Evolutionary conservation across 306 rosid genomes (phyloP).

Genomic region (Cicer judaicum): DNA sequence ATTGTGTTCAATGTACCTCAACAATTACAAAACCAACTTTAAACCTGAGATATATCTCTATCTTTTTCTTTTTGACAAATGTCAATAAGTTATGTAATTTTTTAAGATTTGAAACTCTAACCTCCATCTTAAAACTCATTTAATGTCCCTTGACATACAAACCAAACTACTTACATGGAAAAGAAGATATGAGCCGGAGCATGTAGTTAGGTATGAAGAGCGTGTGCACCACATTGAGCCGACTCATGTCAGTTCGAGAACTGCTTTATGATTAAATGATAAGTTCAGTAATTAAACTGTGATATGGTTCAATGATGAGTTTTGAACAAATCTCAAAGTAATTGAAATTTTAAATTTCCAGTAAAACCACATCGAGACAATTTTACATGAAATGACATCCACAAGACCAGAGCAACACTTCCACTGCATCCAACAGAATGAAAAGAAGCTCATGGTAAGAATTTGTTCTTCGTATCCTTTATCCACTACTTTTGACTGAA

Average conservation of each 20-base stretch:
- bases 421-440: conserved; percentile 15
- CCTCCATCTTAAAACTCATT: no score
- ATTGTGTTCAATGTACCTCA: no score
- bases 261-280: not conserved
- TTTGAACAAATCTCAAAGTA: not conserved
- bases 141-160: no score
- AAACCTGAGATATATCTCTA: no score
- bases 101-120: no score
- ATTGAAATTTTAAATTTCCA: conserved; percentile 1
- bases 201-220: not conserved
- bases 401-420: conserved; percentile 24
- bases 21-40: no score
- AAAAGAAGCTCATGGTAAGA: not conserved
- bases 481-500: conserved; percentile 43
- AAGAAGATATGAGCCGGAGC: not conserved
- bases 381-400: conserved; percentile 37
- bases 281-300: not conserved
- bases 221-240: not conserved
- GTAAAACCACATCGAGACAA: not conserved
- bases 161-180: no score
- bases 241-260: not conserved
- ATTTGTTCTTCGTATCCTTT: conserved; percentile 6
- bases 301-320: not conserved
- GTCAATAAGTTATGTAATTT: no score
- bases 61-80: no score